These are phyloP conservation scores for Rhizophlyctis rosea DNA, from an alignment of 192 early-diverging fungal genomes.

Conservation along the genomic window DNA sequence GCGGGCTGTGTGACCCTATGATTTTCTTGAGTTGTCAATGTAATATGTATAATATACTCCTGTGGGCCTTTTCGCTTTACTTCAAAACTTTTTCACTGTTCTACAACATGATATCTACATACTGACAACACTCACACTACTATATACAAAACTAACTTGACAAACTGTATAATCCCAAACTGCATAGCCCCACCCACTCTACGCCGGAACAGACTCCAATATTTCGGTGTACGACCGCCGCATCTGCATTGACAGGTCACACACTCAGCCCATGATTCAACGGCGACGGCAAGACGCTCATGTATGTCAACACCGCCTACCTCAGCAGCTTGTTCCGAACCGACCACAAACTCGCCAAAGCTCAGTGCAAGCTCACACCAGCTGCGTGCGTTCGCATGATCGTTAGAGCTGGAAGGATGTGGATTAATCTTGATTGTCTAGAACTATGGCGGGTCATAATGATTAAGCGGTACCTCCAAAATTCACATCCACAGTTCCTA, in stretches of 20 bases:
- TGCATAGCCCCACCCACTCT: too few relatives aligned
- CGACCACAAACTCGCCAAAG: conserved; percentile 1
- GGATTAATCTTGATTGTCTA: not conserved
- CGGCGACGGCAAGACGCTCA: not conserved
- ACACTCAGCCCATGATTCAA: not conserved
- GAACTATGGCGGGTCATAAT: not conserved
- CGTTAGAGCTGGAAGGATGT: conserved; percentile 1
- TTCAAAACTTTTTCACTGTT: too few relatives aligned
- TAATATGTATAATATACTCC: too few relatives aligned
- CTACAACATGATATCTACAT: too few relatives aligned
- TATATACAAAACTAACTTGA: too few relatives aligned
- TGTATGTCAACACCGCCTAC: not conserved
- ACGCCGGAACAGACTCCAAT: not conserved
- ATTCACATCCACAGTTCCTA: conserved; percentile 27
- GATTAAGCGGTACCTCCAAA: conserved; percentile 21
- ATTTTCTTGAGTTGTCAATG: too few relatives aligned
- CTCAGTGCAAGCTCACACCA: conserved; percentile 27
- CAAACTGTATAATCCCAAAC: too few relatives aligned
- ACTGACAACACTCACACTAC: too few relatives aligned
- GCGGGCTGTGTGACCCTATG: too few relatives aligned
- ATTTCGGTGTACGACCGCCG: not conserved
- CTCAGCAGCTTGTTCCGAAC: not conserved
- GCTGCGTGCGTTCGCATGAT: not conserved
- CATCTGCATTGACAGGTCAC: not conserved
- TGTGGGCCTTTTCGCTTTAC: too few relatives aligned